These are phyloP conservation scores for Alliaria petiolata DNA, from an alignment of 345 rosid species.

Conservation along the genomic window DNA sequence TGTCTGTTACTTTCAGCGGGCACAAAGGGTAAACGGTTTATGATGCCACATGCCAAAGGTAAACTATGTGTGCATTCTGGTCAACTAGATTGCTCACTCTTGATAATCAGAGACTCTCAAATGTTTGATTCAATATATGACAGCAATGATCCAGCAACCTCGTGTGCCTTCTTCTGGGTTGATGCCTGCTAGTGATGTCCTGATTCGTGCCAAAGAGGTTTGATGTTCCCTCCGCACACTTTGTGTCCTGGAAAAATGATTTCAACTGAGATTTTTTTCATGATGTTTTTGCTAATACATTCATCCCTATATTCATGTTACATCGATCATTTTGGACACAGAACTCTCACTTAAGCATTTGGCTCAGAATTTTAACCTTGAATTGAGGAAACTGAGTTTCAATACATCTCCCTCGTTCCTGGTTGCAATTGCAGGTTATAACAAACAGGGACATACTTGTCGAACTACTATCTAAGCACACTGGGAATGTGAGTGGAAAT, in stretches of 20 bases:
- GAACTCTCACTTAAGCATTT: neutral
- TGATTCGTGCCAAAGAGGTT: slow-evolving; percentile 89
- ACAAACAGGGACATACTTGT: slow-evolving; percentile 63
- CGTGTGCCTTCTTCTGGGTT: slow-evolving; percentile 78
- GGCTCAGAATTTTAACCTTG: neutral
- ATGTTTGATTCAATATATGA: slow-evolving; percentile 22
- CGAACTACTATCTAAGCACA: slow-evolving; percentile 80
- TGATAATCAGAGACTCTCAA: neutral
- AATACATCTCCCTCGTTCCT: neutral
- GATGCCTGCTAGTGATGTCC: slow-evolving; percentile 86
- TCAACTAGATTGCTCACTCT: neutral
- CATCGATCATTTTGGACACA: neutral
- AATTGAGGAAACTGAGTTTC: neutral
- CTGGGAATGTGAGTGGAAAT: slow-evolving; percentile 61
- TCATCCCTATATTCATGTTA: neutral
- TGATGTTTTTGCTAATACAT: neutral
- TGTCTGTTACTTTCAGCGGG: slow-evolving; percentile 86
- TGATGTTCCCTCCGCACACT: slow-evolving; percentile 1
- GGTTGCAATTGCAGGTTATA: slow-evolving; percentile 49
- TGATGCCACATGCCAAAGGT: slow-evolving; percentile 95
- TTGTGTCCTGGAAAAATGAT: neutral
- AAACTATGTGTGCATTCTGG: neutral
- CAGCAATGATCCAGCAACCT: slow-evolving; percentile 89
- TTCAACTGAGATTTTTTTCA: neutral
- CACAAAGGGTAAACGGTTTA: slow-evolving; percentile 72